Evolutionary conservation across 2,329 filamentous ascomycete genomes (phyloP).

Genomic region (Aureobasidium subglaciale): DNA sequence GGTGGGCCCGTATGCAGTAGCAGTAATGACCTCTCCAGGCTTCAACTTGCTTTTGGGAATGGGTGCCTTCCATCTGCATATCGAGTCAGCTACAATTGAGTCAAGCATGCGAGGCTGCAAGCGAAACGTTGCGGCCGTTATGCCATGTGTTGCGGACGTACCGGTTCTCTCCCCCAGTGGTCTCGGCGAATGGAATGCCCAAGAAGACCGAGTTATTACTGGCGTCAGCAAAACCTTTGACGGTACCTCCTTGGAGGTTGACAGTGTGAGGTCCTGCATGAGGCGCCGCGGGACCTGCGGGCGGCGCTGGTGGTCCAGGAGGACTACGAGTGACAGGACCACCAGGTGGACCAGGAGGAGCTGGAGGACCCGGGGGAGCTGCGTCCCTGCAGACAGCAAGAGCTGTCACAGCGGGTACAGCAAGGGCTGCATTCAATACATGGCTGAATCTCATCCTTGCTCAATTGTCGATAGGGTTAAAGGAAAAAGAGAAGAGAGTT

Average conservation of each 20-base stretch:
- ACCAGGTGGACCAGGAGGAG: background rate
- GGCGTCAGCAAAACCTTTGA: constrained; percentile 15
- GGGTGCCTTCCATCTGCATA: constrained; percentile 27
- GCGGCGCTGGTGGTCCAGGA: background rate
- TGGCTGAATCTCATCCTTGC: constrained; percentile 6
- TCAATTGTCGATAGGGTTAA: background rate
- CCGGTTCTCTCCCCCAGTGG: constrained; percentile 36
- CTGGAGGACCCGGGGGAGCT: background rate
- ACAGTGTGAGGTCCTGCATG: background rate
- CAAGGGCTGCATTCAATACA: constrained; percentile 2
- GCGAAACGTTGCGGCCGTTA: constrained; percentile 1
- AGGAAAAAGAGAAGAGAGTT: background rate
- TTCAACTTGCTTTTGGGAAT: constrained; percentile 2
- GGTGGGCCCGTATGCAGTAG: constrained; percentile 8
- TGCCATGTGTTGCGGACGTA: constrained; percentile 14
- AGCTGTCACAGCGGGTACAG: constrained; percentile 8
- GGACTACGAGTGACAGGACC: background rate
- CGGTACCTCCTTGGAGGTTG: constrained; percentile 3
- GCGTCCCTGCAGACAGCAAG: background rate
- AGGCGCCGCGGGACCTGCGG: background rate
- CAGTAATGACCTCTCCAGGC: background rate
- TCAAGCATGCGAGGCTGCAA: background rate
- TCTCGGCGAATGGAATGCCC: constrained; percentile 35
- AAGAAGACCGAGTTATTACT: constrained; percentile 29
- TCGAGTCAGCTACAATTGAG: too few relatives aligned